These are phyloP conservation scores for Thielaviopsis ethacetica DNA, from an alignment of 2,329 filamentous ascomycete genomes.

Conservation along the genomic window DNA sequence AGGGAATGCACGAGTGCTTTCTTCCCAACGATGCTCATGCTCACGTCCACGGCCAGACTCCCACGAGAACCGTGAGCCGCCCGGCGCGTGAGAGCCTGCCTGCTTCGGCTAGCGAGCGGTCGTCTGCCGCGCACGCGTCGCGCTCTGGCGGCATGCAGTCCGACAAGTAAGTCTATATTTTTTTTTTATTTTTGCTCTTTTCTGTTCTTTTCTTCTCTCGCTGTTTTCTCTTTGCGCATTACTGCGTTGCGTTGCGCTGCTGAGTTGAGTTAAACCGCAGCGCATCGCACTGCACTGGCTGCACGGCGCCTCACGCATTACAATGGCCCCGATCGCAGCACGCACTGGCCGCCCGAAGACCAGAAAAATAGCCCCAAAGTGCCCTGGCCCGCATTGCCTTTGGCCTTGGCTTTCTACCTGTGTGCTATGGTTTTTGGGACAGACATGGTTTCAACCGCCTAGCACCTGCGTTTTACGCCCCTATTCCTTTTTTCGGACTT, in stretches of 20 bases:
- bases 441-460: not conserved
- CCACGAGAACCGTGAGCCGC: constrained; percentile 31
- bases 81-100: constrained; percentile 38
- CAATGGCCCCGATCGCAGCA: not conserved
- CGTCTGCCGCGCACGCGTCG: constrained; percentile 22
- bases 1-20: constrained; percentile 48
- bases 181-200: not conserved
- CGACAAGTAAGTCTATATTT: constrained; percentile 36
- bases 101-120: constrained; percentile 25
- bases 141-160: constrained; percentile 28
- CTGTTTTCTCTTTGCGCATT: constrained; percentile 1
- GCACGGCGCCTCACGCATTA: no score
- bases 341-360: not conserved
- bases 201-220: constrained; percentile 5
- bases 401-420: not conserved
- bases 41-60: constrained; percentile 42
- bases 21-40: constrained; percentile 43
- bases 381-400: no score
- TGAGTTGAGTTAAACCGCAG: not conserved
- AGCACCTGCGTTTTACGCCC: not conserved
- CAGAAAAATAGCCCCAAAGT: not conserved
- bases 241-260: not conserved
- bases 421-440: not conserved
- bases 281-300: not conserved
- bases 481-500: not conserved